These are phyloP conservation scores for Botryotinia globosa DNA, from an alignment of 2,329 filamentous ascomycete species.

Conservation along the genomic window DNA sequence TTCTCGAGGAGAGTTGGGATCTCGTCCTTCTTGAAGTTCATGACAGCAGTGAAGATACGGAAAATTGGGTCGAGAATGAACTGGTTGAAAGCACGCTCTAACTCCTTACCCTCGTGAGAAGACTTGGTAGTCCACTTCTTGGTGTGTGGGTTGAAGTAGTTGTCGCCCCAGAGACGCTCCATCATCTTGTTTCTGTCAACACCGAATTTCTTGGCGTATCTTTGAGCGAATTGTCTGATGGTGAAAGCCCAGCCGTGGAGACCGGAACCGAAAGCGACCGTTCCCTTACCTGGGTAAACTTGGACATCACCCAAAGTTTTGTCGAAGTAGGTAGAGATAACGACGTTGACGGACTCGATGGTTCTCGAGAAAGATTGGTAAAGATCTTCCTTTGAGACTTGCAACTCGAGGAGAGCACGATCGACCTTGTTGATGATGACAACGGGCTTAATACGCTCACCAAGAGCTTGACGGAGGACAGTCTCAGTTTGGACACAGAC, in stretches of 20 bases:
- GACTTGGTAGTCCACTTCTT: constrained; percentile 98
- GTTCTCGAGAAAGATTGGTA: constrained; percentile 99
- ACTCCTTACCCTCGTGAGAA: constrained; percentile 77
- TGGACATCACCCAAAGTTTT: constrained; percentile 95
- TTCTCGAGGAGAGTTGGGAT: constrained; percentile 79
- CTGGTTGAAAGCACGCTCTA: constrained; percentile 99
- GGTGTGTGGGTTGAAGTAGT: constrained; percentile 99
- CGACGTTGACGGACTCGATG: constrained; percentile 99
- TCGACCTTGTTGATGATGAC: constrained; percentile 99
- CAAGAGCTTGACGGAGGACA: constrained; percentile 95
- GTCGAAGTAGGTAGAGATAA: constrained; percentile 99
- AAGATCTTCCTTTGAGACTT: constrained; percentile 97
- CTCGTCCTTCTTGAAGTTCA: constrained; percentile 99
- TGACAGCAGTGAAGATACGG: constrained; percentile 94
- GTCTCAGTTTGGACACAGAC: constrained; percentile 99
- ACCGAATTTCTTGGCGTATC: constrained; percentile 99
- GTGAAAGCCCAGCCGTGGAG: constrained; percentile 99
- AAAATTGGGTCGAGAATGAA: constrained; percentile 99
- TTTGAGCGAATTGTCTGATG: constrained; percentile 90
- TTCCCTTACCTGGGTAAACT: constrained; percentile 97
- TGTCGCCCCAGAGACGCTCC: constrained; percentile 99
- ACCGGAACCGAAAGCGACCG: constrained; percentile 98
- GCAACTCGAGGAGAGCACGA: constrained; percentile 97
- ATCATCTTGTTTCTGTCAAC: constrained; percentile 99
- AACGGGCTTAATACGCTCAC: constrained; percentile 99